Conservation (phyloP, 2,329 filamentous ascomycete genomes). For the Cryphonectria nitschkei region DNA sequence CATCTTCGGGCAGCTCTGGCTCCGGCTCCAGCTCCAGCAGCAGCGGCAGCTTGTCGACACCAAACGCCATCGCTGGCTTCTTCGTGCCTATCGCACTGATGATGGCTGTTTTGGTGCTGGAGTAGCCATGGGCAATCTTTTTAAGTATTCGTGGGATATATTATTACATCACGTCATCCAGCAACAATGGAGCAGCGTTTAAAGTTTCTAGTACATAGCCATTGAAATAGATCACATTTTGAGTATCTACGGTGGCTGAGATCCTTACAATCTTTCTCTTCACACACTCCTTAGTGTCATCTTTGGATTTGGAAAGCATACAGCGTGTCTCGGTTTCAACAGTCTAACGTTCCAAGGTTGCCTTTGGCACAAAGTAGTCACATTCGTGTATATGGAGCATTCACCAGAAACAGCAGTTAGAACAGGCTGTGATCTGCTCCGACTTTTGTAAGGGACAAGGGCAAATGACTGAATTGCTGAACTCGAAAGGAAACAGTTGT, state of each 20-base stretch:
- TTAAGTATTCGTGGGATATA: neutral
- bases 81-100: neutral
- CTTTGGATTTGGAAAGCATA: neutral
- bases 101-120: neutral
- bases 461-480: neutral
- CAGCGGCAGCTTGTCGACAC: constrained; percentile 5
- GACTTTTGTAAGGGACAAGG: neutral
- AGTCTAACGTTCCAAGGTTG: neutral
- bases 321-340: neutral
- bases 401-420: neutral
- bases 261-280: neutral
- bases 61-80: neutral
- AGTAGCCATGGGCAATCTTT: neutral
- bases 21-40: constrained; percentile 7
- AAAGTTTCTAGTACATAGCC: neutral
- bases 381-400: no score
- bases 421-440: neutral
- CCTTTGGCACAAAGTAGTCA: no score
- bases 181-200: neutral
- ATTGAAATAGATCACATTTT: neutral
- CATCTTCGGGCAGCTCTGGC: constrained; percentile 8
- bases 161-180: neutral
- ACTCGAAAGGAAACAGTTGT: neutral
- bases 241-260: neutral
- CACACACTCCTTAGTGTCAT: neutral